Percentiles rank a stretch among this genome's conserved stretches.
These are phyloP conservation scores for Rhodotorula sp. DNA, from an alignment of 1,284 basidiomycete species.

Conservation along the genomic window DNA sequence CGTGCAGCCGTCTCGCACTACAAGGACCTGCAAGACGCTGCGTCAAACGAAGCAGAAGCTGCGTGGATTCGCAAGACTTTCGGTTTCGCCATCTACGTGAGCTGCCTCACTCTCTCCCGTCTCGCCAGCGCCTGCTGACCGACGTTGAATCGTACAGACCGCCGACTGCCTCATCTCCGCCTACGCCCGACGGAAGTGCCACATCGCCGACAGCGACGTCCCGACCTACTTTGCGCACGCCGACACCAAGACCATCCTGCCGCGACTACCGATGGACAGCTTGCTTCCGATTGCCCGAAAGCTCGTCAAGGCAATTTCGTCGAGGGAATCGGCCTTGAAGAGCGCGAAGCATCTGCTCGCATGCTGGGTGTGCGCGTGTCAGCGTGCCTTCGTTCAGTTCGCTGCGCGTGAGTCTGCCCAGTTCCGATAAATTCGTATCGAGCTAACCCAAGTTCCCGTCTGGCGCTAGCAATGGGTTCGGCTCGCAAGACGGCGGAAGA, in stretches of 20 bases:
- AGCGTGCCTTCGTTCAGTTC: constrained; percentile 7
- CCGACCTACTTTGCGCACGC: constrained; percentile 18
- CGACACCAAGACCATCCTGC: constrained; percentile 21
- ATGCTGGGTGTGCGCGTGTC: constrained; percentile 23
- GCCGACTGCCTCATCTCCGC: constrained; percentile 22
- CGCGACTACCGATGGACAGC: constrained; percentile 1
- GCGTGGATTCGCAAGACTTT: constrained; percentile 5
- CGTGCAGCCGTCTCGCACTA: constrained; percentile 11
- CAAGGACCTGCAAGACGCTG: constrained; percentile 26
- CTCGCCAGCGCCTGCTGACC: neutral
- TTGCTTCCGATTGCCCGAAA: constrained; percentile 4
- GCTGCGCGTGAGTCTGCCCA: constrained; percentile 4
- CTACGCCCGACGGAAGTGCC: neutral
- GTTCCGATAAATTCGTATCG: too few relatives aligned
- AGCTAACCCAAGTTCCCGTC: neutral
- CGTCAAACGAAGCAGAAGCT: neutral
- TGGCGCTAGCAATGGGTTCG: neutral
- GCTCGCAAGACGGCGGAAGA: neutral
- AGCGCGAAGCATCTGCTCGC: constrained; percentile 16
- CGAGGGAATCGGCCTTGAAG: constrained; percentile 4
- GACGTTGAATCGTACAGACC: neutral
- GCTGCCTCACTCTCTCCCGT: neutral
- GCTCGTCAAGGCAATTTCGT: constrained; percentile 1
- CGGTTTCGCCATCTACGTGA: constrained; percentile 21
- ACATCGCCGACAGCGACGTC: constrained; percentile 13